Conservation (phyloP, 768 basidiomycete genomes). For the Sarcomyxa edulis region DNA sequence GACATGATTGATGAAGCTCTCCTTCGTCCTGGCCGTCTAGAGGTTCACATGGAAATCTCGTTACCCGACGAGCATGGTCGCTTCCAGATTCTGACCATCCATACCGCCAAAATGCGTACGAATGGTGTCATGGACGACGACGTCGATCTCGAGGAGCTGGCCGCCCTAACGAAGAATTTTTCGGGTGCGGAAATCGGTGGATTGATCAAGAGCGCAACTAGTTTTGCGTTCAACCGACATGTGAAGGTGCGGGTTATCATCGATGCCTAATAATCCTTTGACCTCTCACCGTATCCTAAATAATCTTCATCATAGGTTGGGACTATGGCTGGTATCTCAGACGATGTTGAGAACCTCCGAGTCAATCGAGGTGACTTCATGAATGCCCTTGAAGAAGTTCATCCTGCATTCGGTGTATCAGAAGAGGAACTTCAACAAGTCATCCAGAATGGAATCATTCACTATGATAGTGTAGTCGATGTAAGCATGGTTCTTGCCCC, state of each 20-base stretch:
- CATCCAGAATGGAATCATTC: slow-evolving; percentile 95
- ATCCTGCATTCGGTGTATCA: slow-evolving; percentile 95
- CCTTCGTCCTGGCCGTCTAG: slow-evolving; percentile 94
- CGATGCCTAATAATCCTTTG: background rate
- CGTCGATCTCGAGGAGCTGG: slow-evolving; percentile 81
- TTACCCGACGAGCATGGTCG: slow-evolving; percentile 93
- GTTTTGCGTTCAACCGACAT: slow-evolving; percentile 96
- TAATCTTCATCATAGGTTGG: too few relatives aligned
- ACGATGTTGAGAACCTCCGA: slow-evolving; percentile 90
- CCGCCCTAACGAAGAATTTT: slow-evolving; percentile 89
- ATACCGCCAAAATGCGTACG: slow-evolving; percentile 89
- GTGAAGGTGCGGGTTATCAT: slow-evolving; percentile 61
- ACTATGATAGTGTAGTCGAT: slow-evolving; percentile 70
- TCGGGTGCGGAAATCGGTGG: slow-evolving; percentile 96
- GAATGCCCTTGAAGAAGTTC: slow-evolving; percentile 89
- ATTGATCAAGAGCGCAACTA: slow-evolving; percentile 95
- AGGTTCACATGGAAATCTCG: slow-evolving; percentile 99
- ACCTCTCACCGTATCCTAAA: too few relatives aligned
- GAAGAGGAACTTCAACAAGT: slow-evolving; percentile 93
- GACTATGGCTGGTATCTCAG: slow-evolving; percentile 93
- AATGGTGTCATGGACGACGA: slow-evolving; percentile 88
- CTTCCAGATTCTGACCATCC: slow-evolving; percentile 89
- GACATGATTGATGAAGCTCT: slow-evolving; percentile 99
- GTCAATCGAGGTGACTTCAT: slow-evolving; percentile 86
- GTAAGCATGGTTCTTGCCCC: slow-evolving; percentile 39